Evolutionary conservation across 441 rosid genomes (phyloP), one percentile per base, ranked within the genome.

Genomic region (Hura crepitans): DNA sequence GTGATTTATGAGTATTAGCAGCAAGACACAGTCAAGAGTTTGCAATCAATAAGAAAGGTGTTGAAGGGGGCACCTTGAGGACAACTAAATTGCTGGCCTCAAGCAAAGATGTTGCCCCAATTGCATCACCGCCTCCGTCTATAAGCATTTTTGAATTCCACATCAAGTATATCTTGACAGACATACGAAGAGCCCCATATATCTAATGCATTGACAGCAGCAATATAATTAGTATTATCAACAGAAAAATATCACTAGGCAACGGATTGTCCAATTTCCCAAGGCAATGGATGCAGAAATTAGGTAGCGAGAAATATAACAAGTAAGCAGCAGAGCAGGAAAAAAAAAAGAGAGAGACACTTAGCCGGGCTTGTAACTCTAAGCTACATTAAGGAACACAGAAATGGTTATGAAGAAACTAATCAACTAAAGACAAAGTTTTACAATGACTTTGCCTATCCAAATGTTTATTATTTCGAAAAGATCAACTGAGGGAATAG

Each of bases 51-150:
- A 22, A 47, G 10, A 62, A 70, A 59, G 28, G 12, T 33, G 31
- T 7, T 43, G 68, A 62, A 62, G 67, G 64, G 30, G 69, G 62
- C 81, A 93, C 98, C 98, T 85, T 89, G 70, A 93, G 97, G 80
- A 91, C 93, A 62, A 93, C 78, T 79, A 93, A 72, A 79, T 93
- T 90, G 86, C 92, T 93, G 77, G 92, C 89, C 79, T 90, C 97
- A 33, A 90, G 92, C 84, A 75, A 81, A 59, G 98, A 87, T 23
- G 97, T 93, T 13, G 88, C 96, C 59, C 83, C 73, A 55, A 83
- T 85, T 77, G 87, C 82, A 75, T 87, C 96, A 30, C 81, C 86
- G 75, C 90, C 97, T 49, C 87, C 86, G 80, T 87, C 85, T 73
- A 93, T 90, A 73, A 86, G 83, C 89, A 91, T 83, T 83, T 86